Evolutionary conservation across 495 filamentous ascomycete species (phyloP).

Genomic region (Lentithecium fluviatile): DNA sequence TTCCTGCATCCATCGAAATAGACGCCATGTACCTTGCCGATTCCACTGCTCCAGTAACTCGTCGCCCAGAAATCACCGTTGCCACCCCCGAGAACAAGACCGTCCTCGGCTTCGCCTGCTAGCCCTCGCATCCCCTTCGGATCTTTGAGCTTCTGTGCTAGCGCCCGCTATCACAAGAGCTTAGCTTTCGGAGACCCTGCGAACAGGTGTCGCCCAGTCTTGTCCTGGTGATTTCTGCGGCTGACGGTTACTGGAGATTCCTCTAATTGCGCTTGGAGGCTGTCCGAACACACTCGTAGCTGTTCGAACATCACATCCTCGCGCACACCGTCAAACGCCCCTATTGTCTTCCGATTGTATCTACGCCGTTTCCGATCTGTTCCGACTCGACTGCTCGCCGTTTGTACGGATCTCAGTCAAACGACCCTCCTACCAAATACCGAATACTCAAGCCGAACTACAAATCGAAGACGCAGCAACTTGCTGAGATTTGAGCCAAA

Average conservation of each 20-base stretch:
- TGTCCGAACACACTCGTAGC: constrained; percentile 17
- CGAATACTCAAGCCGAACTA: constrained; percentile 7
- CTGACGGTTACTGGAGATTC: constrained; percentile 39
- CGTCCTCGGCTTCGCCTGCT: constrained; percentile 31
- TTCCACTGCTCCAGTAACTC: constrained; percentile 36
- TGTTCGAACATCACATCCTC: constrained; percentile 28
- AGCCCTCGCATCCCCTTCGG: constrained; percentile 35
- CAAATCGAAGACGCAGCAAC: constrained; percentile 7
- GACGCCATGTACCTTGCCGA: constrained; percentile 31
- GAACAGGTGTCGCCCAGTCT: constrained; percentile 31
- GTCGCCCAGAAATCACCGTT: constrained; percentile 36
- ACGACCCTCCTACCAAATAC: background rate
- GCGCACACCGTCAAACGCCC: constrained; percentile 25
- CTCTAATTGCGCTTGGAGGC: constrained; percentile 25
- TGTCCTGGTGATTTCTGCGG: constrained; percentile 39
- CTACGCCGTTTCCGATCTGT: background rate
- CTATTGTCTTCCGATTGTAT: constrained; percentile 21
- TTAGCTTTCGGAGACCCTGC: constrained; percentile 30
- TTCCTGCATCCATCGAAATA: constrained; percentile 28
- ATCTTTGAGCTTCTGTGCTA: constrained; percentile 26
- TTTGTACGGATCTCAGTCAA: background rate
- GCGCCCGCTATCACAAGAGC: constrained; percentile 26
- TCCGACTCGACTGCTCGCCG: background rate
- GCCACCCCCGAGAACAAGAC: constrained; percentile 31
- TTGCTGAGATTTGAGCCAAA: background rate